These are phyloP conservation scores for Raddia guianensis DNA, from an alignment of 176 grass and related monocot genomes.

Conservation along the genomic window DNA sequence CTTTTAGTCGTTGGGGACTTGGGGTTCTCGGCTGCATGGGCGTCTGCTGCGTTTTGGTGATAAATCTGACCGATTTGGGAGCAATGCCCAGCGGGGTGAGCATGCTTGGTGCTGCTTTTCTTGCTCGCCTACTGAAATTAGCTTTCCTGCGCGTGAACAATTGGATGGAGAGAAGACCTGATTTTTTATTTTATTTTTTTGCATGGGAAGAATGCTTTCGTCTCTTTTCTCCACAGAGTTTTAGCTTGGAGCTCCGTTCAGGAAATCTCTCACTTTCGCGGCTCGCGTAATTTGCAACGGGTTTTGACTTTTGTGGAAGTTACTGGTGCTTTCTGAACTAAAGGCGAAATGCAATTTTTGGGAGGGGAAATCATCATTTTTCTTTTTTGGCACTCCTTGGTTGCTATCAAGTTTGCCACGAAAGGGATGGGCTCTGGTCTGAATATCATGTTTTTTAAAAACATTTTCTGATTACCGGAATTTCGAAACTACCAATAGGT, in stretches of 20 bases:
- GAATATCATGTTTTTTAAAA: background rate
- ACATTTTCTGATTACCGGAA: background rate
- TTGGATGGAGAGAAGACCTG: background rate
- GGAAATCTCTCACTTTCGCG: background rate
- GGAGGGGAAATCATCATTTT: too few relatives aligned
- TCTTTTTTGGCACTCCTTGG: too few relatives aligned
- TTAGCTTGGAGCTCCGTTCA: background rate
- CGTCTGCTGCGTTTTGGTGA: background rate
- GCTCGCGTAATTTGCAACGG: background rate
- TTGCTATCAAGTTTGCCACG: background rate
- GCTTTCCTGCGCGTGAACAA: background rate
- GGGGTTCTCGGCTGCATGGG: background rate
- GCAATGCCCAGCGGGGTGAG: slow-evolving; percentile 2
- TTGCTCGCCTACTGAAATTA: background rate
- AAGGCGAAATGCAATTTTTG: too few relatives aligned
- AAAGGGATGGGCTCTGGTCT: background rate
- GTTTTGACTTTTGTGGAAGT: too few relatives aligned
- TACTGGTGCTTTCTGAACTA: too few relatives aligned
- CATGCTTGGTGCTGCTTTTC: background rate
- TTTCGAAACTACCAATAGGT: background rate
- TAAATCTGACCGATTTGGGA: background rate
- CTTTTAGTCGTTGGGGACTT: background rate
- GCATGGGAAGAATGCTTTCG: too few relatives aligned
- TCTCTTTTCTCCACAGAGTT: background rate
- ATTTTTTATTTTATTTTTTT: too few relatives aligned